These are phyloP conservation scores for Coemansia sp. DNA, from an alignment of 192 early-diverging fungal genomes.

Conservation along the genomic window DNA sequence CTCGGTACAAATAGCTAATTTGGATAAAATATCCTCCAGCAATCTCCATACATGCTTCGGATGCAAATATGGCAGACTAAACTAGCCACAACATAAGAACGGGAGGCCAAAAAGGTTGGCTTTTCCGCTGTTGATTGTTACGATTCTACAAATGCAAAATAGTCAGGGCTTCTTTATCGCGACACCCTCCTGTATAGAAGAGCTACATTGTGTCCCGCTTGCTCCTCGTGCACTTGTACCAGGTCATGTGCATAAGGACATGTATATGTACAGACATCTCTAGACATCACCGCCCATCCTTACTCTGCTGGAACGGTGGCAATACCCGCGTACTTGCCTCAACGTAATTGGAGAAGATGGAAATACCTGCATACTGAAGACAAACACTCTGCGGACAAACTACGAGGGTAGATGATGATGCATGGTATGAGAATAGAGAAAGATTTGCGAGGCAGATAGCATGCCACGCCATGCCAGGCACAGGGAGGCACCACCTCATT, in stretches of 20 bases:
- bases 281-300: neutral
- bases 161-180: neutral
- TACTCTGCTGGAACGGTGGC: neutral
- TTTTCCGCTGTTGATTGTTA: neutral
- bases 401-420: no score
- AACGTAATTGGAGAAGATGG: neutral
- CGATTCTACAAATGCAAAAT: neutral
- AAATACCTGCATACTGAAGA: neutral
- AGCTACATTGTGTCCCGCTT: neutral
- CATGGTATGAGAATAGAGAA: no score
- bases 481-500: neutral
- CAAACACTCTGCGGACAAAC: no score
- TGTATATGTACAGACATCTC: neutral
- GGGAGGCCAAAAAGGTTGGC: neutral
- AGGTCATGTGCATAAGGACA: neutral
- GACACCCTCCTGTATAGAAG: neutral
- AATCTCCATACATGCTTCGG: neutral
- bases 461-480: neutral
- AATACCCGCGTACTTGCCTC: neutral
- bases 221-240: neutral
- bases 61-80: neutral
- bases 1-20: neutral
- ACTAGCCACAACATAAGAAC: neutral
- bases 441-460: no score
- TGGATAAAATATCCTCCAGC: neutral